These are phyloP conservation scores for Butyriboletus appendiculatus DNA, from an alignment of 1,284 basidiomycete genomes.

Conservation along the genomic window DNA sequence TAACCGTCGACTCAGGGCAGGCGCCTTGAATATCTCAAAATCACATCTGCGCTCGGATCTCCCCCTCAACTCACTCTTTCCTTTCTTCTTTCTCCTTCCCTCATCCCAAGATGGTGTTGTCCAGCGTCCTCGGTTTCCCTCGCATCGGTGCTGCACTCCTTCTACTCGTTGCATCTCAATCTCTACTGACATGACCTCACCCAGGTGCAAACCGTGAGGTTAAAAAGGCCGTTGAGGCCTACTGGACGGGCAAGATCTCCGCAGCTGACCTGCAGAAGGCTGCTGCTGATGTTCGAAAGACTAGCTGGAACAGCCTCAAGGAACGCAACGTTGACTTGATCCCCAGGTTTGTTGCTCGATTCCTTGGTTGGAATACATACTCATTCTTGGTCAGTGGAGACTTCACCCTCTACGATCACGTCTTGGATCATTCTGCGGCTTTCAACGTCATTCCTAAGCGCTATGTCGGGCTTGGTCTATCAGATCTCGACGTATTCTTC, in stretches of 20 bases:
- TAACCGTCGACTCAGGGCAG: slow-evolving; percentile 36
- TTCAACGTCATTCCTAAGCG: slow-evolving; percentile 98
- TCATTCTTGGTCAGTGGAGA: slow-evolving; percentile 71
- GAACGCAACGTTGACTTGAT: slow-evolving; percentile 88
- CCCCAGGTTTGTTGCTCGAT: slow-evolving; percentile 69
- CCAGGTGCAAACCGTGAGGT: slow-evolving; percentile 91
- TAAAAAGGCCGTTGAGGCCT: slow-evolving; percentile 98
- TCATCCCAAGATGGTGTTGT: slow-evolving; percentile 62
- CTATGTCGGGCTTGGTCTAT: slow-evolving; percentile 87
- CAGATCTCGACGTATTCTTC: slow-evolving; percentile 94
- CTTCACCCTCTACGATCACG: slow-evolving; percentile 98
- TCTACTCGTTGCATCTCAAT: not conserved
- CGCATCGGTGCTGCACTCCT: slow-evolving; percentile 76
- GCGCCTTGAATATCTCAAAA: slow-evolving; percentile 32
- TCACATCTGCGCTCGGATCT: slow-evolving; percentile 13
- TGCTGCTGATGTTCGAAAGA: slow-evolving; percentile 88
- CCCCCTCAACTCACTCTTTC: slow-evolving; percentile 34
- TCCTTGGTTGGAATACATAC: slow-evolving; percentile 18
- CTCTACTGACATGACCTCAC: not conserved
- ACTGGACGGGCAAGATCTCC: slow-evolving; percentile 95
- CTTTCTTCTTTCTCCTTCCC: slow-evolving; percentile 19
- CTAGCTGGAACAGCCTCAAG: slow-evolving; percentile 91
- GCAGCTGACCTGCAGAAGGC: slow-evolving; percentile 89
- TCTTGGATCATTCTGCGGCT: slow-evolving; percentile 95
- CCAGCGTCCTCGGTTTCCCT: slow-evolving; percentile 95